Percentiles rank a stretch among this genome's conserved stretches.
These are phyloP conservation scores for Calycina herbarum DNA, from an alignment of 2,329 filamentous ascomycete species.

Conservation along the genomic window DNA sequence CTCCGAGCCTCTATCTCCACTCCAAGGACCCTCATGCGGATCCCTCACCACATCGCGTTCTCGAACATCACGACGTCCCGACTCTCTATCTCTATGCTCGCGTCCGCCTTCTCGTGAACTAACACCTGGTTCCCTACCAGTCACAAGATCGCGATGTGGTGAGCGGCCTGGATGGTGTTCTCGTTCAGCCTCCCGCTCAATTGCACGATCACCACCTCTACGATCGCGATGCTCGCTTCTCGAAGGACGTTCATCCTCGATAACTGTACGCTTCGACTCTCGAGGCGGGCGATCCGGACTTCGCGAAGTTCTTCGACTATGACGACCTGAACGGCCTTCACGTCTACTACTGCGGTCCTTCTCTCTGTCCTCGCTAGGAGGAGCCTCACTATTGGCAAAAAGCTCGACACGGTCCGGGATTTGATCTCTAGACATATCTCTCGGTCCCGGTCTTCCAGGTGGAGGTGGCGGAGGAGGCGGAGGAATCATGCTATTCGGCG, in stretches of 20 bases:
- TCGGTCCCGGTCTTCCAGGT: slow-evolving; percentile 27
- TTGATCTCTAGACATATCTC: slow-evolving; percentile 28
- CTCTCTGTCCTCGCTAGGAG: slow-evolving; percentile 27
- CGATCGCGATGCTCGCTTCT: slow-evolving; percentile 35
- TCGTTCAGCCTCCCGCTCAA: slow-evolving; percentile 25
- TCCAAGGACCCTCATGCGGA: slow-evolving; percentile 27
- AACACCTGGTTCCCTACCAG: slow-evolving; percentile 12
- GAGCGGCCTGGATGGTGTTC: slow-evolving; percentile 26
- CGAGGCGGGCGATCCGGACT: slow-evolving; percentile 27
- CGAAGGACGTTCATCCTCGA: slow-evolving; percentile 31
- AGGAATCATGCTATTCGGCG: slow-evolving; percentile 53
- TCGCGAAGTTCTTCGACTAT: slow-evolving; percentile 35
- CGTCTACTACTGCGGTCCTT: slow-evolving; percentile 33
- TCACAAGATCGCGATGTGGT: slow-evolving; percentile 18
- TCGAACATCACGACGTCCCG: slow-evolving; percentile 27
- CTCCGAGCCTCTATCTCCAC: slow-evolving; percentile 25
- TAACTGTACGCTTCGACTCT: slow-evolving; percentile 31
- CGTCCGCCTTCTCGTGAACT: slow-evolving; percentile 14
- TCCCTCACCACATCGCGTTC: slow-evolving; percentile 27
- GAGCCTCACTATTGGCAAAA: slow-evolving; percentile 26
- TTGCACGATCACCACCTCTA: slow-evolving; percentile 26
- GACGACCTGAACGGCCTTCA: slow-evolving; percentile 34
- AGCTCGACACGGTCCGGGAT: slow-evolving; percentile 34
- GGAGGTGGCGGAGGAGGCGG: slow-evolving; percentile 52
- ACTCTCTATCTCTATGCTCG: slow-evolving; percentile 25